Evolutionary conservation across 106 monocot species (phyloP).

Genomic region (Chionographis japonica): DNA sequence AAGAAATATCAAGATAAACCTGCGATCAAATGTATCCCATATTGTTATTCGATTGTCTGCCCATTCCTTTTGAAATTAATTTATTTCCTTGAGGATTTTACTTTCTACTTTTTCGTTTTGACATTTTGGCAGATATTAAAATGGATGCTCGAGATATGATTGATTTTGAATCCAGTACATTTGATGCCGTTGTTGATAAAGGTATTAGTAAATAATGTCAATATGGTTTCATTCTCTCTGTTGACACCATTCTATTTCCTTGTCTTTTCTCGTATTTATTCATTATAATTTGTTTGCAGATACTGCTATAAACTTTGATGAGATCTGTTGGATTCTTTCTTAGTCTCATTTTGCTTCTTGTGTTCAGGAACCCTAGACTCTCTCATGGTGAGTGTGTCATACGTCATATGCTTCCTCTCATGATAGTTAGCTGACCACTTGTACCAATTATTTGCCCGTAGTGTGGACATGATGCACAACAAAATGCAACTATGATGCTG

Average conservation of each 20-base stretch:
- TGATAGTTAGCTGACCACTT: constrained; percentile 14
- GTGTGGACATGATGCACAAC: constrained; percentile 78
- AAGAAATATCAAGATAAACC: constrained; percentile 61
- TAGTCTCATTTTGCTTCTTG: constrained; percentile 14
- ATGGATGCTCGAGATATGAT: constrained; percentile 92
- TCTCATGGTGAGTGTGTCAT: constrained; percentile 76
- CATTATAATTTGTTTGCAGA: background rate
- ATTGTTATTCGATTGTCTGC: background rate
- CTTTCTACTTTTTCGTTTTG: constrained; percentile 9
- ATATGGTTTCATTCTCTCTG: background rate
- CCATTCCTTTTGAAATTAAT: background rate
- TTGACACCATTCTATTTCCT: background rate
- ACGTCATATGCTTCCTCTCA: constrained; percentile 9
- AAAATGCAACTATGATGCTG: constrained; percentile 79
- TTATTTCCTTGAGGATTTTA: background rate
- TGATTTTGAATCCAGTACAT: constrained; percentile 58
- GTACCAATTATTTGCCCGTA: constrained; percentile 26
- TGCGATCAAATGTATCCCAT: constrained; percentile 69
- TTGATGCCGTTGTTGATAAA: constrained; percentile 94
- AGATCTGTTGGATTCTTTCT: constrained; percentile 16
- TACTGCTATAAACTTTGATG: background rate
- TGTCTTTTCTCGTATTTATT: background rate
- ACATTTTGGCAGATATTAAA: constrained; percentile 44
- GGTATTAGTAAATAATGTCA: constrained; percentile 31
- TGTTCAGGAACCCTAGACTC: constrained; percentile 94